phyloP scores from a whole-genome alignment of 2,329 filamentous ascomycete genomes.

The Myriosclerotinia scirpicola region DNA sequence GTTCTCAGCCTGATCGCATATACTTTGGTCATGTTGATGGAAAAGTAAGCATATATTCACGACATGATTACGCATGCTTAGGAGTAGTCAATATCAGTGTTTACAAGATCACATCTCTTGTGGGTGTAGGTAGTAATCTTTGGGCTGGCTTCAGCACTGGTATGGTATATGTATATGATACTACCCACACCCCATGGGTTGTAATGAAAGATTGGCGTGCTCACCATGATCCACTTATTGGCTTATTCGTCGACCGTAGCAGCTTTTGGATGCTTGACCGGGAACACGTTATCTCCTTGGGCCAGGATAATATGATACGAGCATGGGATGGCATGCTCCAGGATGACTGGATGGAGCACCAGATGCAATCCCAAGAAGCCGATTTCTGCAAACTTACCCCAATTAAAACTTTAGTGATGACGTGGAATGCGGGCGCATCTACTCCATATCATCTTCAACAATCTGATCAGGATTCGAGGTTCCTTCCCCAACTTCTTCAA shows the following conservation, averaged over 20 bases:
- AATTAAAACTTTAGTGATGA: conserved; percentile 77
- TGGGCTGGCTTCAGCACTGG: conserved; percentile 97
- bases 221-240: conserved; percentile 73
- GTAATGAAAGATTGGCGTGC: conserved; percentile 95
- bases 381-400: conserved; percentile 86
- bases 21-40: conserved; percentile 93
- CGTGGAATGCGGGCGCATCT: conserved; percentile 96
- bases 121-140: conserved; percentile 75
- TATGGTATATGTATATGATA: conserved; percentile 91
- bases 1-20: conserved; percentile 72
- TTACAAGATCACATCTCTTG: conserved; percentile 90
- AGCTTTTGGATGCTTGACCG: conserved; percentile 84
- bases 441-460: conserved; percentile 82
- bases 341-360: conserved; percentile 89
- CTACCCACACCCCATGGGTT: conserved; percentile 76
- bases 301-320: conserved; percentile 79
- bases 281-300: conserved; percentile 81
- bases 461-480: conserved; percentile 67
- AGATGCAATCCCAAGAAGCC: conserved; percentile 81
- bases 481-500: conserved; percentile 77
- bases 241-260: conserved; percentile 74
- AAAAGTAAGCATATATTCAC: conserved; percentile 89
- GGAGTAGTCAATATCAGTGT: conserved; percentile 81
- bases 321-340: conserved; percentile 91
- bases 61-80: conserved; percentile 72